phyloP scores from a whole-genome alignment of 192 early-diverging fungal genomes.

The Coemansia sp. region DNA sequence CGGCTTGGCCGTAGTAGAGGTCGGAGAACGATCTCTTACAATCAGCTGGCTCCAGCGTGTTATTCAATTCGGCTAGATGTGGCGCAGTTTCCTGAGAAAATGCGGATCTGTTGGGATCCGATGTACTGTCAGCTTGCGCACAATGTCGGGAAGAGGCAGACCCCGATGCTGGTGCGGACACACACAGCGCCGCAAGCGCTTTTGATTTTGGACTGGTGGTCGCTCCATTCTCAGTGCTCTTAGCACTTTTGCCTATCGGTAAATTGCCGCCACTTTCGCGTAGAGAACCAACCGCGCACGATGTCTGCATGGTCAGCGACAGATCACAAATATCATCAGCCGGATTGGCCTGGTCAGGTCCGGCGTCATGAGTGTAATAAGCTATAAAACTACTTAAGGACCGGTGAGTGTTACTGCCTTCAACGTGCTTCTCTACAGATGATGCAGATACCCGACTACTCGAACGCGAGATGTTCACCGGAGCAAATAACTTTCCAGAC shows the following conservation, averaged over 20 bases:
- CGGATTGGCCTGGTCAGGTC: not conserved
- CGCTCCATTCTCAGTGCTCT: not conserved
- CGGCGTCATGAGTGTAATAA: slow-evolving; percentile 4
- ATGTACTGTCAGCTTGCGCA: not conserved
- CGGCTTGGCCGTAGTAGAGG: not conserved
- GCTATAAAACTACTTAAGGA: slow-evolving; percentile 5
- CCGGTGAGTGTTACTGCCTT: slow-evolving; percentile 8
- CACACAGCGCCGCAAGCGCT: not conserved
- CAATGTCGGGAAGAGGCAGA: not conserved
- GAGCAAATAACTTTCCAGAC: slow-evolving; percentile 31
- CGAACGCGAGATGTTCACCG: slow-evolving; percentile 27
- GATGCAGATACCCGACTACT: slow-evolving; percentile 6
- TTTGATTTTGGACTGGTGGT: slow-evolving; percentile 4
- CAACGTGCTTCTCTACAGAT: not conserved
- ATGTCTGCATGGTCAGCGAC: not conserved
- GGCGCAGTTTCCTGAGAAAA: not conserved
- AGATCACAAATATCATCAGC: not conserved
- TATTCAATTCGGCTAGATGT: not conserved
- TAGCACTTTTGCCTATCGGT: not conserved
- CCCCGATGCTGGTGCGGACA: no score
- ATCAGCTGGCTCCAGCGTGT: not conserved
- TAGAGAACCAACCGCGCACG: not conserved
- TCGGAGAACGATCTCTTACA: not conserved
- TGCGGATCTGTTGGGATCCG: not conserved
- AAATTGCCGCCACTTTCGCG: not conserved